Evolutionary conservation across 768 basidiomycete species (phyloP).

Genomic region (Neoboletus brunneissimus): DNA sequence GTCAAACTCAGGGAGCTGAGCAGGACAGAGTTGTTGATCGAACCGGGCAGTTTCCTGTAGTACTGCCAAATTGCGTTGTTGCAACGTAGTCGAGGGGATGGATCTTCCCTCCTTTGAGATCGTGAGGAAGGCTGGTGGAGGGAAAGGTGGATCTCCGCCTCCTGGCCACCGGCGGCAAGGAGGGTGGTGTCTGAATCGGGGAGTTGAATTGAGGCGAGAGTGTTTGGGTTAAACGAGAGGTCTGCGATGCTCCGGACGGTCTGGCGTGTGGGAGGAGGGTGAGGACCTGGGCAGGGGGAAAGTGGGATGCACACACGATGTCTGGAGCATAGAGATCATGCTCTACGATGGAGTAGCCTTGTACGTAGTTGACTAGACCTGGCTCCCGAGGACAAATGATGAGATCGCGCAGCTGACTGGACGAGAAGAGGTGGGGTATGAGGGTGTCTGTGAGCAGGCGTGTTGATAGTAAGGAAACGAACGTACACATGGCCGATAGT

Average conservation of each 20-base stretch:
- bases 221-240: slow-evolving; percentile 60
- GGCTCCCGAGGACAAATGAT: slow-evolving; percentile 67
- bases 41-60: slow-evolving; percentile 52
- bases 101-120: slow-evolving; percentile 17
- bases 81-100: slow-evolving; percentile 8
- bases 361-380: slow-evolving; percentile 64
- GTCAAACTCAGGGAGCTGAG: slow-evolving; percentile 63
- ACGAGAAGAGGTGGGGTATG: slow-evolving; percentile 7
- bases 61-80: slow-evolving; percentile 48
- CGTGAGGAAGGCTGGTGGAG: slow-evolving; percentile 35
- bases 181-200: slow-evolving; percentile 52
- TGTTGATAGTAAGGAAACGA: slow-evolving; percentile 2
- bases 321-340: slow-evolving; percentile 51
- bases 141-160: slow-evolving; percentile 68
- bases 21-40: slow-evolving; percentile 80
- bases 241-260: slow-evolving; percentile 48
- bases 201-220: slow-evolving; percentile 55
- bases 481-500: slow-evolving; percentile 64
- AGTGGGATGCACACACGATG: slow-evolving; percentile 38
- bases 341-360: slow-evolving; percentile 52
- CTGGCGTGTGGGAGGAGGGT: slow-evolving; percentile 29
- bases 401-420: slow-evolving; percentile 76
- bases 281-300: slow-evolving; percentile 14
- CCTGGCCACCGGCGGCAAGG: slow-evolving; percentile 76
- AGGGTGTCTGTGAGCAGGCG: slow-evolving; percentile 3